Evolutionary conservation across 192 early-diverging fungal species (phyloP).

Genomic region (Lobosporangium transversale): DNA sequence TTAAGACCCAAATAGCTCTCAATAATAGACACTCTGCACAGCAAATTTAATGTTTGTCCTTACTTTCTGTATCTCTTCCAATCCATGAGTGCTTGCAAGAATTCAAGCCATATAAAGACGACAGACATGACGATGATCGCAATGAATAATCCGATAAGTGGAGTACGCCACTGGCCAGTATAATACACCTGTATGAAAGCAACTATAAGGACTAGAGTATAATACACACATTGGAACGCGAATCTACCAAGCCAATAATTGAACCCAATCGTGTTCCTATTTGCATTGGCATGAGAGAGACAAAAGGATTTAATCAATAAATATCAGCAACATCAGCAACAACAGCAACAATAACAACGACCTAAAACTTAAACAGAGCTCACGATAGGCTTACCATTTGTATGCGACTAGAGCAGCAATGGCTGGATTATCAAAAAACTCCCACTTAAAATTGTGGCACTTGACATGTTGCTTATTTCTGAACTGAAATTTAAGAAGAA

Average conservation of each 20-base stretch:
- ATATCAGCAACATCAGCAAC: neutral
- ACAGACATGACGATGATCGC: slow-evolving; percentile 9
- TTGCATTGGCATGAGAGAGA: no score
- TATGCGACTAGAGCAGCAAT: slow-evolving; percentile 28
- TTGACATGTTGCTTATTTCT: neutral
- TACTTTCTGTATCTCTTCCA: neutral
- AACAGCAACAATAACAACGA: no score
- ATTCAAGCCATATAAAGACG: slow-evolving; percentile 18
- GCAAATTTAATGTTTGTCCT: neutral
- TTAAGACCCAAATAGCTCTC: neutral
- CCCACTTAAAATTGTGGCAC: slow-evolving; percentile 14
- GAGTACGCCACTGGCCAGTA: neutral
- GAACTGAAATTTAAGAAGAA: slow-evolving; percentile 9
- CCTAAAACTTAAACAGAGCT: no score
- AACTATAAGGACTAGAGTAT: slow-evolving; percentile 1
- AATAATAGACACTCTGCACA: neutral
- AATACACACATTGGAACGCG: slow-evolving; percentile 4
- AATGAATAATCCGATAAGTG: slow-evolving; percentile 16
- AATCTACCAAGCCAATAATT: neutral
- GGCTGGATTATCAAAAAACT: slow-evolving; percentile 33
- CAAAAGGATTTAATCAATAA: no score
- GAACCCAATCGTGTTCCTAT: slow-evolving; percentile 8
- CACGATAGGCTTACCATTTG: slow-evolving; percentile 32
- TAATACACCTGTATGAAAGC: slow-evolving; percentile 24
- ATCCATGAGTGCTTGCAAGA: slow-evolving; percentile 7